phyloP scores from a whole-genome alignment of 208 protist species.

The Trypanosoma rangeli region DNA sequence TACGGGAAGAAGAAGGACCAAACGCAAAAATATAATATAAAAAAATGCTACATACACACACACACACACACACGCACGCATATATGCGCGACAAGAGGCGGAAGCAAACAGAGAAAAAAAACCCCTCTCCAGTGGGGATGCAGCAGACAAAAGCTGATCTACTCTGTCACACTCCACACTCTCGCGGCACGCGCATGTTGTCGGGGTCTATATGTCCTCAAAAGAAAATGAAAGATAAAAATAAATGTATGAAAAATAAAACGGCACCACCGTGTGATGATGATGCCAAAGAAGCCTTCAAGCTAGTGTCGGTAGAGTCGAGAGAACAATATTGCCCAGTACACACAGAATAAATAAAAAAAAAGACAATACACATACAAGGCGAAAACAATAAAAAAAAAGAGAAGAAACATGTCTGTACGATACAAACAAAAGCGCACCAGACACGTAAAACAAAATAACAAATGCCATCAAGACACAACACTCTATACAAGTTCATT shows the following conservation, averaged over 20 bases:
- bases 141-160: too few relatives aligned
- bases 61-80: background rate
- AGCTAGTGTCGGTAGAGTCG: background rate
- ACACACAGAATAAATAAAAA: conserved; percentile 1
- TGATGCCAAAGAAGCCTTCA: conserved; percentile 4
- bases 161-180: too few relatives aligned
- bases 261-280: background rate
- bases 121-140: too few relatives aligned
- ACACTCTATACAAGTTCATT: background rate
- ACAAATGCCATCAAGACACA: background rate
- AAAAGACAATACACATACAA: background rate
- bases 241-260: conserved; percentile 4
- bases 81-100: too few relatives aligned
- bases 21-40: background rate
- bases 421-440: background rate
- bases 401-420: background rate
- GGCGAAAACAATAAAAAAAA: background rate
- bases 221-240: conserved; percentile 1
- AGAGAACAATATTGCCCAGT: too few relatives aligned
- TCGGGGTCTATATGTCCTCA: background rate
- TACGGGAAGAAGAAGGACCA: background rate
- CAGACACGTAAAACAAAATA: background rate
- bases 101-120: too few relatives aligned
- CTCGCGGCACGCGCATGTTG: background rate
- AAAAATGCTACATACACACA: background rate